These are phyloP conservation scores for Blastobotrys malaysiensis DNA, from an alignment of 1,139 yeast genomes.

Conservation along the genomic window DNA sequence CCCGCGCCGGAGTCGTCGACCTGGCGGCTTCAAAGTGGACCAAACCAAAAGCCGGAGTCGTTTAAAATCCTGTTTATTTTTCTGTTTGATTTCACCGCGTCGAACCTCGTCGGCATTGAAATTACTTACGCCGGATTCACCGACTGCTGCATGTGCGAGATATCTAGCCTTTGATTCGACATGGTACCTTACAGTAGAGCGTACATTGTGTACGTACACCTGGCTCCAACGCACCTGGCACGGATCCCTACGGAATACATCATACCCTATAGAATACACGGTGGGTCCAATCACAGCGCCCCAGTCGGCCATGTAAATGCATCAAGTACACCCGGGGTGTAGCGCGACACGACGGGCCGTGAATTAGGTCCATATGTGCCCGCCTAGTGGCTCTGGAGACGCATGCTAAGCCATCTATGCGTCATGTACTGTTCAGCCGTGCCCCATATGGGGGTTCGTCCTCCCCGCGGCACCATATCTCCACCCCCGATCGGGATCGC, in stretches of 20 bases:
- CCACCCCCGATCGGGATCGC: neutral
- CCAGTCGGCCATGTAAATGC: no score
- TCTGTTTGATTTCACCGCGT: no score
- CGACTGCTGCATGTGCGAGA: neutral
- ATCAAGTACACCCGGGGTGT: no score
- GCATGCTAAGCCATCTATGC: neutral
- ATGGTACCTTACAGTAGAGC: neutral
- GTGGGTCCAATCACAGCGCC: no score
- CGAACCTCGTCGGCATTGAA: neutral
- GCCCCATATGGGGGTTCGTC: neutral
- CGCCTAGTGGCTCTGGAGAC: neutral
- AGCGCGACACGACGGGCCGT: no score
- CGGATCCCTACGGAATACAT: no score
- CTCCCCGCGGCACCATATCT: neutral
- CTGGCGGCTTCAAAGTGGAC: conserved; percentile 1
- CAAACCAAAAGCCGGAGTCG: conserved; percentile 6
- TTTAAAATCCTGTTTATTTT: no score
- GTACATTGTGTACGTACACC: no score
- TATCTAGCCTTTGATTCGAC: neutral
- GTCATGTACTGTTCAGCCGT: neutral
- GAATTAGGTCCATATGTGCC: neutral
- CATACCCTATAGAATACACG: no score
- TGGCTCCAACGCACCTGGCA: no score
- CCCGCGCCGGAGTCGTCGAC: conserved; percentile 24
- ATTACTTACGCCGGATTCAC: neutral